Evolutionary conservation across 2,329 filamentous ascomycete species (phyloP).

Genomic region (Cercospora sesami): DNA sequence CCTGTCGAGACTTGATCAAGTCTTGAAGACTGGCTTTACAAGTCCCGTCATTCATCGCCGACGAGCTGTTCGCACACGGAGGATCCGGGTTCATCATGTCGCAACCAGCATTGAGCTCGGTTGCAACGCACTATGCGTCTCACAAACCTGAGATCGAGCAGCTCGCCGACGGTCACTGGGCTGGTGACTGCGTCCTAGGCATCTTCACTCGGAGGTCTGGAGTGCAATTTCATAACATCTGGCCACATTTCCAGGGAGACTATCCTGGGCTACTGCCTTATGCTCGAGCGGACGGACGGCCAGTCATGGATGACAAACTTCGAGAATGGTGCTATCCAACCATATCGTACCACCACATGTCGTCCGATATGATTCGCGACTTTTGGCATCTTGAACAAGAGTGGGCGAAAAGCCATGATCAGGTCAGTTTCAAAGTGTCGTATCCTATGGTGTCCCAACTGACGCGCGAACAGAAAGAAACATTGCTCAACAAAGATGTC

Average conservation of each 20-base stretch:
- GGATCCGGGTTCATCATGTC: conserved; percentile 48
- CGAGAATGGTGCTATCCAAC: background rate
- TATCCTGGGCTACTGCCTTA: background rate
- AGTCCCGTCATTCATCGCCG: conserved; percentile 51
- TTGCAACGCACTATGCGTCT: background rate
- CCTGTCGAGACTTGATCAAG: too few relatives aligned
- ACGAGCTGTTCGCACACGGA: conserved; percentile 44
- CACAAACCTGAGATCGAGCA: background rate
- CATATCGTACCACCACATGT: background rate
- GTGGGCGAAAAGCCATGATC: background rate
- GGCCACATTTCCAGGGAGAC: background rate
- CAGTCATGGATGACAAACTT: background rate
- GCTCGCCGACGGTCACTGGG: background rate
- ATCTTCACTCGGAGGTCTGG: background rate
- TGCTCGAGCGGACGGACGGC: background rate
- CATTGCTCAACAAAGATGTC: background rate
- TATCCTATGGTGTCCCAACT: background rate
- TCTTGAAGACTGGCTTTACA: too few relatives aligned
- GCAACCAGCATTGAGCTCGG: conserved; percentile 38
- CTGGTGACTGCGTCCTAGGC: background rate
- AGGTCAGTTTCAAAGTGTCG: background rate
- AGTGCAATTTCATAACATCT: background rate
- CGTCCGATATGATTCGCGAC: background rate
- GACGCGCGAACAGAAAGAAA: background rate
- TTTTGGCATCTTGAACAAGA: background rate